A percentile compares a stretch with the other conserved stretches of the same genome.
These are phyloP conservation scores for Panellus pusillus DNA, from an alignment of 768 basidiomycete genomes.

Conservation along the genomic window DNA sequence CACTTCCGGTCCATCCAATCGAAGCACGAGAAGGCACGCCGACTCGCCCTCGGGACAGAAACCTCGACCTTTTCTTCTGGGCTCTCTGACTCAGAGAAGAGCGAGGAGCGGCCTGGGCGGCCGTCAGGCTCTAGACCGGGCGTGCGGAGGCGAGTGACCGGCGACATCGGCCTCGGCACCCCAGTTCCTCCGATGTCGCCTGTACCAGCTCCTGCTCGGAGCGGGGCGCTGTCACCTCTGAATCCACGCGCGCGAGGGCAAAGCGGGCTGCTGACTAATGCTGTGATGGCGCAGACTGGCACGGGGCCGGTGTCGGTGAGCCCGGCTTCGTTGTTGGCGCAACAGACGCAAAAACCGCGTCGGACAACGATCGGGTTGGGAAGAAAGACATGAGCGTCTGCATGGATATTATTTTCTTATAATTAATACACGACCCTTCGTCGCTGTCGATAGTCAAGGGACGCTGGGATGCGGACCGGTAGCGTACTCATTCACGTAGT, in stretches of 20 bases:
- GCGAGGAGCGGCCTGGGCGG: conserved; percentile 26
- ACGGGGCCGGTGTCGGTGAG: conserved; percentile 32
- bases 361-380: conserved; percentile 20
- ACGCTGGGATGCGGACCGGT: too few relatives aligned
- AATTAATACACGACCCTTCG: too few relatives aligned
- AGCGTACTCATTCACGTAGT: too few relatives aligned
- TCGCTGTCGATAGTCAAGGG: too few relatives aligned
- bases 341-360: conserved; percentile 34
- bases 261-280: conserved; percentile 39
- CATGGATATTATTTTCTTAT: too few relatives aligned
- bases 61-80: conserved; percentile 47
- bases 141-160: conserved; percentile 64
- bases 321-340: conserved; percentile 16
- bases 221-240: conserved; percentile 65
- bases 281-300: conserved; percentile 38
- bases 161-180: conserved; percentile 34
- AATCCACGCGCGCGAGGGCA: conserved; percentile 68
- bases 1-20: conserved; percentile 91
- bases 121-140: conserved; percentile 38
- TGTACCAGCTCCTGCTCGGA: conserved; percentile 30
- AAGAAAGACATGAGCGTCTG: conserved; percentile 18
- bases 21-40: conserved; percentile 88
- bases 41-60: conserved; percentile 73
- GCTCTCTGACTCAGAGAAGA: conserved; percentile 45
- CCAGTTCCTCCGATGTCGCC: conserved; percentile 27